Evolutionary conservation across 164 flowering plant species (phyloP), one percentile per base, ranked within the genome.

Genomic region (Santalum album): DNA sequence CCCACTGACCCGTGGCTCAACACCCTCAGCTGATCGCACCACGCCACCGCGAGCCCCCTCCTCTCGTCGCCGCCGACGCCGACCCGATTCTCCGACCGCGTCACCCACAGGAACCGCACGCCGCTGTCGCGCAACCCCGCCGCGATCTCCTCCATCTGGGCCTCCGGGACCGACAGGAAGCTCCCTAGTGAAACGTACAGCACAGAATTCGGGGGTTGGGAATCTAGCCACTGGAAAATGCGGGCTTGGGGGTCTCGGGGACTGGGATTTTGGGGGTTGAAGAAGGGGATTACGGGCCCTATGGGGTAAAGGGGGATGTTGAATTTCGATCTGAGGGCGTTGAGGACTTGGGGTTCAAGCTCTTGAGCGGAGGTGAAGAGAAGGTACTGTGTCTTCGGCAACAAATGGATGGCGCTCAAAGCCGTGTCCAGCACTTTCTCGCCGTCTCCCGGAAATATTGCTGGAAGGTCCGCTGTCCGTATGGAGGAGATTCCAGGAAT

Each of bases 21-120:
- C 16, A 87, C 89, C 54, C 46, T 70, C 62, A 82, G 42, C 50
- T 87, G 95, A 61, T 77, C 81, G 61, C 91, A 84, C 95, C 95
- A 82, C 0, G 75, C 69, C 51, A 84, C 80, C 34, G 79, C 68
- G 32, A 74, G 1, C 12, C 87, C 81, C 64, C 0, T 69, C 34
- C 9, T n/a, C 2, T 61, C 77, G 26, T 65, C 74, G 22, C 63
- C 53, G 12, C 12, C 27, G 1, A 32, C 60, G 36, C 24, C 53
- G 5, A 57, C 29, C 17, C 50, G 22, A n/a, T 66, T 26, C 3
- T 67, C 73, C 1, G 52, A 59, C 7, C 81, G 74, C 0, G 69
- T 55, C 54, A 71, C 76, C 72, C 72, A 69, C 39, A 77, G 32
- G 58, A 12, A 74, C 10, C 67, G 39, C 14, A 69, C 69, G 0